Evolutionary conservation across 345 rosid species (phyloP).

Genomic region (Excoecaria cochinchinensis): DNA sequence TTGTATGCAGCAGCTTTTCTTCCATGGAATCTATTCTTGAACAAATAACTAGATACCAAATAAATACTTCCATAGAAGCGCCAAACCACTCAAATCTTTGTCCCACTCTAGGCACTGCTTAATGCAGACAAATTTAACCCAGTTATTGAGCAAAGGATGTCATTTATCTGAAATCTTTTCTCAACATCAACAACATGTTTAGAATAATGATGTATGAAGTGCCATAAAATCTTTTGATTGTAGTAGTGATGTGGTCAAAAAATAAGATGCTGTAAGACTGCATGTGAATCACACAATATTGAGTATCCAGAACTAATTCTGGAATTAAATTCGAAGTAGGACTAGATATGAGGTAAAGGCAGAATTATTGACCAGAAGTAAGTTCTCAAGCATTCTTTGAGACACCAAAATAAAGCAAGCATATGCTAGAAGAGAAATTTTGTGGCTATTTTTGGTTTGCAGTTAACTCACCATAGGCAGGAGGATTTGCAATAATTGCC

Average conservation of each 20-base stretch:
- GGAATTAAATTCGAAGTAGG: not conserved
- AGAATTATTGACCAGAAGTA: not conserved
- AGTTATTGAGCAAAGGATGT: not conserved
- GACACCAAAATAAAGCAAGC: not conserved
- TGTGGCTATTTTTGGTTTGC: not conserved
- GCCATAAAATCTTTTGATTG: not conserved
- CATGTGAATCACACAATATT: not conserved
- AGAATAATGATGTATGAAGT: not conserved
- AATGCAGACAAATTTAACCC: not conserved
- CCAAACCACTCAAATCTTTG: not conserved
- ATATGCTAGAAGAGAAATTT: not conserved
- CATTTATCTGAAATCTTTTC: not conserved
- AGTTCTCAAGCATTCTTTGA: not conserved
- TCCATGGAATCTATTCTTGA: not conserved
- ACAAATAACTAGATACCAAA: not conserved
- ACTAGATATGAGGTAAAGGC: not conserved
- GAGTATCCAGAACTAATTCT: not conserved
- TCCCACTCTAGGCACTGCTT: not conserved
- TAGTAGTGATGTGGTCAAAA: not conserved
- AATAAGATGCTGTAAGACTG: not conserved
- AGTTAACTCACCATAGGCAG: slow-evolving; percentile 72
- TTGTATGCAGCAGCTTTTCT: not conserved
- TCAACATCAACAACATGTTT: not conserved
- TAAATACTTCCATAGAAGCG: not conserved
- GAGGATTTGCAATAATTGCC: slow-evolving; percentile 97